Base-by-base conservation (phyloP, 768 basidiomycete species). In the Trametes elegans region DNA sequence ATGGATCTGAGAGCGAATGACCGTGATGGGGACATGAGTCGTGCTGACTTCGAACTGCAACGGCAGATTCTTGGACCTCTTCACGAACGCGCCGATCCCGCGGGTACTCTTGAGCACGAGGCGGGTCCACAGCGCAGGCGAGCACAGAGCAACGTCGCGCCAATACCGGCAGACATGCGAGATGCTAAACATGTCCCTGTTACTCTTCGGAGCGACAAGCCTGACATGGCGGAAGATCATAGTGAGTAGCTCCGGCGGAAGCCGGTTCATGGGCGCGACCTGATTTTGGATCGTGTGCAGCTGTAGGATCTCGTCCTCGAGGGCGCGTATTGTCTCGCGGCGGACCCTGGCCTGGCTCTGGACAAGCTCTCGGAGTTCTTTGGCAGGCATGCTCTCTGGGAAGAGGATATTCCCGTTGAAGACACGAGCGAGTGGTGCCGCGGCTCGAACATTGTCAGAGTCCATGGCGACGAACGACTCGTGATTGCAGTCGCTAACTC, bases 221-320 rank as follows among this genome's bases (percentile, higher is more conserved):
- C 16, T 9, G 18, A 44, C 40, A 10, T 56, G 34, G 8, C 41
- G 38, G 34, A 49, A 29, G 5, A 43, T 38, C 8, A 49, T 35
- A 21, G 5, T 16, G 19, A 56, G 35, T 26, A 49, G n/a, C 26
- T 55, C 54, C 2, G 40, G 10, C 24, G 54, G 54, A 13, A 55
- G 27, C 3, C 16, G 6, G 41, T 26, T 42, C 6, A 36, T 26
- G 10, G 32, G 47, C 0, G 34, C 29, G 24, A 55, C 13, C 26
- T 13, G 16, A 32, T 55, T 55, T 9, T 23, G 32, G 6, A 49
- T 7, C 11, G 29, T 8, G 8, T 28, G 24, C 18, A 43, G 13
- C 16, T 26, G 6, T 0, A 39, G 28, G 13, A 54, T 54, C 36
- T 54, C 28, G n/a, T 46, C 14, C n/a, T 39, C 19, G 11, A 26